These are phyloP conservation scores for Stagonosporopsis rhizophila DNA, from an alignment of 2,329 filamentous ascomycete species.

Conservation along the genomic window DNA sequence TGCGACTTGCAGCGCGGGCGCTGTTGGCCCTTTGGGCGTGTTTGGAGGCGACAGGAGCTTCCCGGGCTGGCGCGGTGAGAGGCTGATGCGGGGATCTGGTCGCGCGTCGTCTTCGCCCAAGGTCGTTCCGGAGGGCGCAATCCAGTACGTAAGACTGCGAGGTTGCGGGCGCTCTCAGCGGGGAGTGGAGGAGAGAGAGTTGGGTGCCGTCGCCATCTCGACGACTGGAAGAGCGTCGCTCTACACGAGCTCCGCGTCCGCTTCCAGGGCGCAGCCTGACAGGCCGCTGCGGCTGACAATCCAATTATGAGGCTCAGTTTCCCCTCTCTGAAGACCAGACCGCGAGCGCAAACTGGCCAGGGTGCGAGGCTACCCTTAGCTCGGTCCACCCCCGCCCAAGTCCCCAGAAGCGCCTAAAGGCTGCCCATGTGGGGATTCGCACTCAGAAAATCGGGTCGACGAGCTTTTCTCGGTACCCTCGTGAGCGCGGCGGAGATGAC, in stretches of 20 bases:
- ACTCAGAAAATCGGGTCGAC: constrained; percentile 4
- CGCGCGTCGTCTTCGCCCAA: constrained; percentile 16
- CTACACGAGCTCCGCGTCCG: constrained; percentile 10
- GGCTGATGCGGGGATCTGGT: constrained; percentile 20
- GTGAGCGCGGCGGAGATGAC: constrained; percentile 13
- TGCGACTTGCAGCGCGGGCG: constrained; percentile 7
- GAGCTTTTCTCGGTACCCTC: constrained; percentile 14
- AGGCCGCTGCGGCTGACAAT: constrained; percentile 21
- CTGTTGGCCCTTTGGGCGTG: constrained; percentile 7
- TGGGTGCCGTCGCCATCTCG: constrained; percentile 5
- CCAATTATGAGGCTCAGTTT: constrained; percentile 21
- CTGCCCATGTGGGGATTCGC: constrained; percentile 14
- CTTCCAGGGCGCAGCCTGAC: constrained; percentile 19
- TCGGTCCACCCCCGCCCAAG: constrained; percentile 12
- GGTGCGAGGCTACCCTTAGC: not conserved
- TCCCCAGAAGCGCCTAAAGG: constrained; percentile 3
- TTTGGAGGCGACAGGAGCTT: constrained; percentile 14
- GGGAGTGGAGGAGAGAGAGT: constrained; percentile 1
- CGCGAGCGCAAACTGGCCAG: constrained; percentile 7
- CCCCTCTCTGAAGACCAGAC: constrained; percentile 10
- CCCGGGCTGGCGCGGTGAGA: constrained; percentile 19
- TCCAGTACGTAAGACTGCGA: constrained; percentile 18
- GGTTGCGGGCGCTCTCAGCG: constrained; percentile 13
- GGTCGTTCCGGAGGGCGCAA: constrained; percentile 11
- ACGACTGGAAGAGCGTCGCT: constrained; percentile 7